phyloP scores from a whole-genome alignment of 257 asterid species.

The Solanum etuberosum region DNA sequence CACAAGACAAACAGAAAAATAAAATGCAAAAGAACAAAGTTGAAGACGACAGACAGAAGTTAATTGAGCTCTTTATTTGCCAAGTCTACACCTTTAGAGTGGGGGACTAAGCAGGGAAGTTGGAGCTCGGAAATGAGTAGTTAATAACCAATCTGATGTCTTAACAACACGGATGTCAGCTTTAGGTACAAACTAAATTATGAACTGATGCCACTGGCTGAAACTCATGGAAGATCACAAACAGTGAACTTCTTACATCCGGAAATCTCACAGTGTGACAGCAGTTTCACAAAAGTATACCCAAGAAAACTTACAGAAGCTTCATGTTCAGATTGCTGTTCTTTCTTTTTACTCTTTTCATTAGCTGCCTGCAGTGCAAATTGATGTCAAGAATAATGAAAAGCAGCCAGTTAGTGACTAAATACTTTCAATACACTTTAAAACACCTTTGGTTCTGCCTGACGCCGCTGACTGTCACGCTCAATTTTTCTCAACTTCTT shows the following conservation, averaged over 20 bases:
- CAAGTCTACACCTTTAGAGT: neutral
- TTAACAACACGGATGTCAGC: neutral
- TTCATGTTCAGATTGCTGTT: neutral
- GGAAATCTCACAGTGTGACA: neutral
- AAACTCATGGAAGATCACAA: neutral
- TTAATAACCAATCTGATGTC: neutral
- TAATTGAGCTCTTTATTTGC: neutral
- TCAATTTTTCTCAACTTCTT: conserved; percentile 32
- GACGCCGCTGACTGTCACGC: conserved; percentile 30
- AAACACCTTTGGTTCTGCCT: conserved; percentile 23
- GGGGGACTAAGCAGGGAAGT: neutral
- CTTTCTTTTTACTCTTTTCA: neutral
- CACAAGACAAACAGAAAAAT: neutral
- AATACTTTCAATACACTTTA: neutral
- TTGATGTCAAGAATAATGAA: neutral
- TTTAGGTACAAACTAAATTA: neutral
- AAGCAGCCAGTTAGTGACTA: neutral
- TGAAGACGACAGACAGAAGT: neutral
- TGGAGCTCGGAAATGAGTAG: neutral
- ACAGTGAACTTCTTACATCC: neutral
- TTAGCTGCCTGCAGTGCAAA: neutral
- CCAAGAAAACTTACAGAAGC: neutral
- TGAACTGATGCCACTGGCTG: neutral
- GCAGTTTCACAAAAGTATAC: neutral
- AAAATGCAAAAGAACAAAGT: neutral